Base-by-base conservation (phyloP, 2,329 filamentous ascomycete genomes). In the Penicillium sp. region DNA sequence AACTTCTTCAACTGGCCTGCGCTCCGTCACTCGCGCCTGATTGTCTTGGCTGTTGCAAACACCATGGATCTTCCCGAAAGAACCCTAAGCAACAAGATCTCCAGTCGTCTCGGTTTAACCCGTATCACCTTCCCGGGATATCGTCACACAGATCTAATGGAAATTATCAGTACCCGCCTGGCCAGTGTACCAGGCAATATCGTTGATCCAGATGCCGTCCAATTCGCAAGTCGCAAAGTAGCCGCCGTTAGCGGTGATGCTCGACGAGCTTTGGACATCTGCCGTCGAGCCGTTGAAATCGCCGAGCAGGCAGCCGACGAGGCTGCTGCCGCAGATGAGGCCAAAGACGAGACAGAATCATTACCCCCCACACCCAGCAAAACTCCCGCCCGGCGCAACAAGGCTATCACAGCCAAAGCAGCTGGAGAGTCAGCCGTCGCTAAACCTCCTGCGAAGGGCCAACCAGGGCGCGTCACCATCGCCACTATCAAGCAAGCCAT, bases 1-100 rank as follows among this genome's bases (percentile, higher is more conserved):
- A 99, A 99, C 75, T 99, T 99, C 76, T 99, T 99, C 84, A 99
- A 99, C 71, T 99, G 94, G 94, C 94, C 94, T 4, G 90, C 91
- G 12, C 81, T 97, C 54, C 86, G 90, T 50, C 93, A 99, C 75
- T 96, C 91, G 54, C 86, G 93, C 49, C 82, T 99, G 45, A 97
- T 99, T 73, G 95, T 99, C 7, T 85, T 99, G 7, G 95, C 95
- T 12, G 94, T 99, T 19, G 95, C 94, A 52, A 99, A 99, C 75
- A 99, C 94, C 25, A 99, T 99, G 94, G 94, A 99, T 77, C 78
- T 99, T 57, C 94, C 94, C 0, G 94, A 99, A 76, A 84, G 94
- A 71, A 99, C 94, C 0, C 81, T 99, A 38, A 96, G 91, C 77
- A 99, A 99, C 80, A 99, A 99, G 75, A 99, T 99, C 73, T 96